Evolutionary conservation across 305 asterid genomes (phyloP).

Genomic region (Solanum hybrid): DNA sequence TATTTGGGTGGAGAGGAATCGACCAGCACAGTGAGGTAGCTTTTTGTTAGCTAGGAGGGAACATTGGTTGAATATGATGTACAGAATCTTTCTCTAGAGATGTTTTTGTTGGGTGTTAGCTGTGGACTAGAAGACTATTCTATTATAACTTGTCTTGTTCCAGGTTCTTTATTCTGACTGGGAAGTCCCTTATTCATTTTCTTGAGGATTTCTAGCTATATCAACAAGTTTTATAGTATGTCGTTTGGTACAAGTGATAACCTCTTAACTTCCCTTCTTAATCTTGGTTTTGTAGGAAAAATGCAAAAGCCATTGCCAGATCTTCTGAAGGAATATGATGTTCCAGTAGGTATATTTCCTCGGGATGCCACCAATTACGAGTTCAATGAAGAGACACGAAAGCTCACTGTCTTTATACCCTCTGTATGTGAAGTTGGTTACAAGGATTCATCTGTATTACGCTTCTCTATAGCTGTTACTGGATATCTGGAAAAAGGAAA

Average conservation of each 20-base stretch:
- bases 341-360: slow-evolving; percentile 73
- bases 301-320: slow-evolving; percentile 64
- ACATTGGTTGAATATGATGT: background rate
- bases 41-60: background rate
- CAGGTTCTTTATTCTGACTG: background rate
- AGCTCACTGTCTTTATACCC: slow-evolving; percentile 52
- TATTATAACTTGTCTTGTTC: background rate
- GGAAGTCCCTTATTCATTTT: background rate
- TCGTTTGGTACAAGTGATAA: background rate
- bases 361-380: slow-evolving; percentile 82
- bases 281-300: slow-evolving; percentile 38
- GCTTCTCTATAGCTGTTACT: slow-evolving; percentile 46
- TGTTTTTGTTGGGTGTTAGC: background rate
- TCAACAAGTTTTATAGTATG: background rate
- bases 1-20: background rate
- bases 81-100: background rate
- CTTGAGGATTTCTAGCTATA: background rate
- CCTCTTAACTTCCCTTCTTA: background rate
- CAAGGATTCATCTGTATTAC: slow-evolving; percentile 62
- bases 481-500: slow-evolving; percentile 73
- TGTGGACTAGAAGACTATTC: background rate
- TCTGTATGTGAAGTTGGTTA: slow-evolving; percentile 62
- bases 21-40: background rate
- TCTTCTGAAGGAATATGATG: slow-evolving; percentile 56
- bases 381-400: slow-evolving; percentile 59